A percentile compares a stretch with the other conserved stretches of the same genome.
These are phyloP conservation scores for Allium sativum DNA, from an alignment of 106 monocot species.

Conservation along the genomic window DNA sequence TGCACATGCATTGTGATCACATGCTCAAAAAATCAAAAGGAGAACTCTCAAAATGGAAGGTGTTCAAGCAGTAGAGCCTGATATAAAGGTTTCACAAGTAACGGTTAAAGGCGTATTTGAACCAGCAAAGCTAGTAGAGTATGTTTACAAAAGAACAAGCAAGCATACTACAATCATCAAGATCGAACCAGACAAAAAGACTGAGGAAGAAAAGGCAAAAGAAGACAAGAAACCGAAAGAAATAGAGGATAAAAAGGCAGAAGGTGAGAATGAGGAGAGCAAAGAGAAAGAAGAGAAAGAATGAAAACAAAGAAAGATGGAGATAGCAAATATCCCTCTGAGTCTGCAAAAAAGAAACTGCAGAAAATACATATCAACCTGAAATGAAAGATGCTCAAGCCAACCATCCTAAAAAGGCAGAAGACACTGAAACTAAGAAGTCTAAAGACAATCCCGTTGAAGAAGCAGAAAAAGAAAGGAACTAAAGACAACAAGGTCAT, in stretches of 20 bases:
- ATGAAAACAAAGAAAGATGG: constrained; percentile 8
- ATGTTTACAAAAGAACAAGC: constrained; percentile 71
- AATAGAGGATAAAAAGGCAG: not conserved
- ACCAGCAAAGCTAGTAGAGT: constrained; percentile 45
- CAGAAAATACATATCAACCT: no score
- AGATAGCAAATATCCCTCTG: no score
- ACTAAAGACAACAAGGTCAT: no score
- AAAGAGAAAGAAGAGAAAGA: constrained; percentile 13
- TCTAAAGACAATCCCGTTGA: no score
- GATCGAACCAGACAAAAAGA: constrained; percentile 37
- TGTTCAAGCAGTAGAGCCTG: constrained; percentile 55
- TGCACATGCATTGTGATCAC: no score
- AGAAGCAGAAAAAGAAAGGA: no score
- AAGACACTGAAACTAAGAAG: no score
- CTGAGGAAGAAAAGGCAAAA: constrained; percentile 8
- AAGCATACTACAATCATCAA: constrained; percentile 63
- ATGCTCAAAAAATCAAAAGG: constrained; percentile 76
- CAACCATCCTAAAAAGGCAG: no score
- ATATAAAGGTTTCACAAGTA: constrained; percentile 57
- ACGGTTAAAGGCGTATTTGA: constrained; percentile 67
- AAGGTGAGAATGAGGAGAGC: constrained; percentile 8
- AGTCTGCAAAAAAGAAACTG: no score
- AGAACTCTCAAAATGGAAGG: constrained; percentile 83
- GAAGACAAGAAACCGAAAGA: not conserved
- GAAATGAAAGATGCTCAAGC: no score